Evolutionary conservation across 805 yeast genomes (phyloP).

Genomic region (Vanderwaltozyma tropicalis): DNA sequence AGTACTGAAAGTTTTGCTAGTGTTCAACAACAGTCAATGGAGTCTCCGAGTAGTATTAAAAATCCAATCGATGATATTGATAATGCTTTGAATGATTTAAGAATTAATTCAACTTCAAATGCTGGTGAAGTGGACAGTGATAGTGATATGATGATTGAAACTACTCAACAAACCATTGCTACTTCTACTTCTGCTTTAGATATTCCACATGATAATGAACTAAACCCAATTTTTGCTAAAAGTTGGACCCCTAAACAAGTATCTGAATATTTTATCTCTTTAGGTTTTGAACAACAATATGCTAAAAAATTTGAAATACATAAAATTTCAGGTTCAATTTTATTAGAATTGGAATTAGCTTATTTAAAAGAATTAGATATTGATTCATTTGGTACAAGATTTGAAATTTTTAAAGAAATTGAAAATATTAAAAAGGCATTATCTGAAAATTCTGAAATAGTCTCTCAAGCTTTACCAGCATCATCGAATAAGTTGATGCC

Average conservation of each 20-base stretch:
- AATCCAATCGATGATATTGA: constrained; percentile 62
- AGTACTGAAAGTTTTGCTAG: constrained; percentile 1
- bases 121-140: constrained; percentile 3
- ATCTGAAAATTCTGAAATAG: background rate
- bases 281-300: constrained; percentile 61
- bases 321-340: constrained; percentile 76
- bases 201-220: background rate
- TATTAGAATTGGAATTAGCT: constrained; percentile 74
- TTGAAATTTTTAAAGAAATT: constrained; percentile 81
- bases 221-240: background rate
- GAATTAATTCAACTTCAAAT: constrained; percentile 24
- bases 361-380: constrained; percentile 88
- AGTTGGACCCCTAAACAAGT: constrained; percentile 83
- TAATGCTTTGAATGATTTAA: constrained; percentile 54
- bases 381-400: constrained; percentile 86
- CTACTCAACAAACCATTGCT: background rate
- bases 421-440: constrained; percentile 40
- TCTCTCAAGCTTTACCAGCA: background rate
- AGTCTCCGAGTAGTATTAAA: constrained; percentile 22
- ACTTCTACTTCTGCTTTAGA: constrained; percentile 2
- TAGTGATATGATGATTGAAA: background rate
- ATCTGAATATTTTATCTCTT: constrained; percentile 54
- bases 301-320: constrained; percentile 75
- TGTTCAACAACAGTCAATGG: background rate
- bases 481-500: constrained; percentile 27